Base-by-base conservation (phyloP, 352 stramenopile genomes). In the Phytophthora sp. region DNA sequence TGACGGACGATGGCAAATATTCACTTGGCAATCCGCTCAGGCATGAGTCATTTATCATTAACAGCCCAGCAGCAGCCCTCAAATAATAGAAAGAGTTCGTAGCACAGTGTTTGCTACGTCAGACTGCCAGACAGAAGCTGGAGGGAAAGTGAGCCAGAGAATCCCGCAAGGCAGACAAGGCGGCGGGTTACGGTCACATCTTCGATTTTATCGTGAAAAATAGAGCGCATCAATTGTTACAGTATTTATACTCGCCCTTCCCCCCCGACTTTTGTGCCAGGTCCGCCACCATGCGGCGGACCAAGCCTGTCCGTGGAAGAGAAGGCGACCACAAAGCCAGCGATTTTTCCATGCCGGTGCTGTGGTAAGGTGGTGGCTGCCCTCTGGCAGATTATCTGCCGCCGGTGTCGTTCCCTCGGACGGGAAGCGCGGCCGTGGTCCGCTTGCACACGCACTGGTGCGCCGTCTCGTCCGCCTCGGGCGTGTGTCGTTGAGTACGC, bases 131-230 rank as follows among this genome's bases (percentile, higher is more conserved):
- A 26, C 45, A 38, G 18, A 20, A 42, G 46, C 16, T 50, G 21
- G n/a, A 20, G 30, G 42, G 30, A 52, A 57, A 66, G 38, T 62
- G 56, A 68, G 50, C 64, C 49, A 29, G 57, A 66, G 45, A 56
- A 57, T 3, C 21, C 4, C 6, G 27, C 41, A 21, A n/a, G n/a
- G 42, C 55, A 63, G 55, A 63, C 41, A 55, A 63, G 55, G 18
- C 47, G 15, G 8, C 35, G 31, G 29, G 26, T 45, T 38, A n/a
- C n/a, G 35, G 56, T 47, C 56, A 45, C 33, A 62, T 67, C 57
- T 72, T 72, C 64, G 64, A 72, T 27, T 56, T 67, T 72, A 46
- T 68, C 56, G 26, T 45, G 8, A 58, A 60, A 63, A 53, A 57
- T 69, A 69, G 53, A 69, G 61, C 51, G 41, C 29, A n/a, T 5